Percentiles rank a stretch among this genome's conserved stretches.
These are phyloP conservation scores for Curvularia lunata DNA, from an alignment of 2,329 filamentous ascomycete species.

Conservation along the genomic window DNA sequence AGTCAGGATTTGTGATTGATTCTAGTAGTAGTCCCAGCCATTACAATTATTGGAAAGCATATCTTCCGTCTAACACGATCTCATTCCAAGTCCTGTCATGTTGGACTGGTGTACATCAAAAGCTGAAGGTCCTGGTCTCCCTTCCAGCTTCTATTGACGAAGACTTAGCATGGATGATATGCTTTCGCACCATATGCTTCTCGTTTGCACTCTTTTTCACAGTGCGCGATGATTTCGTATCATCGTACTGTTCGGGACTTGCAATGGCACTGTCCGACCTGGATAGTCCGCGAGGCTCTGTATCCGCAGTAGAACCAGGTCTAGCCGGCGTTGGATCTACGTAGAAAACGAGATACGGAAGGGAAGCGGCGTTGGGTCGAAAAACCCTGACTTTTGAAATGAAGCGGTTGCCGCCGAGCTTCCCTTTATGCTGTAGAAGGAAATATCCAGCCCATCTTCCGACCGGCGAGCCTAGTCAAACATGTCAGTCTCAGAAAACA, in stretches of 20 bases:
- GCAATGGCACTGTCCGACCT: too few species aligned
- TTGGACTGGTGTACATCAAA: background rate
- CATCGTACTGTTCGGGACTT: background rate
- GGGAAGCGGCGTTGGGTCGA: background rate
- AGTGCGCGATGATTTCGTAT: background rate
- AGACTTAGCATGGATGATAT: background rate
- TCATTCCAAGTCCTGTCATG: background rate
- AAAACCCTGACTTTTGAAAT: conserved; percentile 21
- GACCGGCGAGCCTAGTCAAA: conserved; percentile 12
- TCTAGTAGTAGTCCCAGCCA: background rate
- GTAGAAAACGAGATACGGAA: conserved; percentile 20
- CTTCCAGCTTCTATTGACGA: background rate
- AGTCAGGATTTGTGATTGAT: conserved; percentile 1
- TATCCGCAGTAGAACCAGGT: background rate
- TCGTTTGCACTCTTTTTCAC: background rate
- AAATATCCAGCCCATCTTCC: conserved; percentile 20
- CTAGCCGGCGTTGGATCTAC: conserved; percentile 1
- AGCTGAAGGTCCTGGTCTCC: background rate
- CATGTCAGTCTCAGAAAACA: background rate
- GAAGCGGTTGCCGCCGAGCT: conserved; percentile 17
- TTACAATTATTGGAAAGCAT: background rate
- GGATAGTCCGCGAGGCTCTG: background rate
- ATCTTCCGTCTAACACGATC: background rate
- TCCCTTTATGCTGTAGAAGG: conserved; percentile 19
- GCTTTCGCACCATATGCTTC: conserved; percentile 3